Evolutionary conservation across 352 stramenopile species (phyloP), one percentile per base, ranked within the genome.

Genomic region (Pythium biforme): DNA sequence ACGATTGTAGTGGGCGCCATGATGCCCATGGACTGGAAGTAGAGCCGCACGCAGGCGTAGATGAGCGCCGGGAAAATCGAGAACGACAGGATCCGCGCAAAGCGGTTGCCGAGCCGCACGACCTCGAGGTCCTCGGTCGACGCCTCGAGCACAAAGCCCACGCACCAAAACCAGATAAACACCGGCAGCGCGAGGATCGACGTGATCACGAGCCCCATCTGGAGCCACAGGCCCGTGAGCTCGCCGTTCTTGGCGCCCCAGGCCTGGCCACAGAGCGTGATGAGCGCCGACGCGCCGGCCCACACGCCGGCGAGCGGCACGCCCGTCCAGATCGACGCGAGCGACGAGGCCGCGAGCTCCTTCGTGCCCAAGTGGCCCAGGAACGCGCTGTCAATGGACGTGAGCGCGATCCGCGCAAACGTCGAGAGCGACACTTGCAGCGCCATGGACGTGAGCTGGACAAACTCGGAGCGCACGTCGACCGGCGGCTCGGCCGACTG

Each of bases 21-120:
- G 69, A 90, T 88, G 19, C 81, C 80, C 77, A 94, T 90, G 0
- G 81, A 85, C 62, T 94, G 85, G 66, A 94, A 92, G 72, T 94
- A 94, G 12, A 89, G 73, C 0, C 85, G 78, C 52, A 91, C 68
- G 59, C 84, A 94, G 4, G 79, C 84, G 69, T 94, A 94, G 12
- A 81, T 64, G 17, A 94, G 70, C n/a, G 77, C 82, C 0, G 84
- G 84, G 70, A 80, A 92, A 54, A 92, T 79, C 22, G 81, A 86
- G n/a, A 91, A 81, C 55, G 80, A 86, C 46, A 92, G 59, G 58
- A 94, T 91, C 45, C 86, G 81, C 10, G 83, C 75, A 61, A 92
- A 94, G 17, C 81, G 80, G 17, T 79, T 69, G 46, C 83, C 86
- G 4, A 94, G 73, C 0, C 55, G 49, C n/a, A 94, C 68, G 26